Percentiles rank a stretch among this genome's conserved stretches.
Conservation (phyloP, 495 filamentous ascomycete genomes). For the Aspergillus homomorphus region DNA sequence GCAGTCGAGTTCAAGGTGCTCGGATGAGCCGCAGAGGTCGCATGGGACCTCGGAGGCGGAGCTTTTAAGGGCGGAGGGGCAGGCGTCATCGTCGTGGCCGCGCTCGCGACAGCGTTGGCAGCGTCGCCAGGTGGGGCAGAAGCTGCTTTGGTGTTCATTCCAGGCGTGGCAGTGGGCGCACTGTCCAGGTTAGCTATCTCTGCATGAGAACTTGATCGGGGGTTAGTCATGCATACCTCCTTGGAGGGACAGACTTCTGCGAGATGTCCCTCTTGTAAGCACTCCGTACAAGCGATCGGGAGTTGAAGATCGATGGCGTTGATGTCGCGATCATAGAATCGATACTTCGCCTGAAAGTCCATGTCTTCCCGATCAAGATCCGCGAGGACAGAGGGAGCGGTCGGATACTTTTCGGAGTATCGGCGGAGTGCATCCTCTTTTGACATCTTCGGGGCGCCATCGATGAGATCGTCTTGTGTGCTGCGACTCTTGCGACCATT, state of each 20-base stretch:
- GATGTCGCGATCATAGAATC: constrained; percentile 58
- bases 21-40: constrained; percentile 41
- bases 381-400: constrained; percentile 34
- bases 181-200: constrained; percentile 18
- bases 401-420: constrained; percentile 37
- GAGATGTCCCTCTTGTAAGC: constrained; percentile 45
- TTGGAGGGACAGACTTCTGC: constrained; percentile 42
- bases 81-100: constrained; percentile 40
- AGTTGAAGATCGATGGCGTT: constrained; percentile 60
- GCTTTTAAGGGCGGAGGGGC: constrained; percentile 38
- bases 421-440: constrained; percentile 39
- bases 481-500: constrained; percentile 3
- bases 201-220: not conserved
- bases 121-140: constrained; percentile 41
- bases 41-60: constrained; percentile 41
- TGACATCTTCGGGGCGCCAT: constrained; percentile 14
- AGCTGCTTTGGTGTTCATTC: constrained; percentile 35
- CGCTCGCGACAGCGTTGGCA: constrained; percentile 47
- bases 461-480: constrained; percentile 1
- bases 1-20: constrained; percentile 45
- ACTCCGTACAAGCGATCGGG: constrained; percentile 55
- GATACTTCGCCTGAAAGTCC: constrained; percentile 35
- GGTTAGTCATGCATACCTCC: constrained; percentile 32
- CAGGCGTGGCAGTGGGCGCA: constrained; percentile 42
- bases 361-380: constrained; percentile 45